Evolutionary conservation across 2,329 filamentous ascomycete species (phyloP), one percentile per base, ranked within the genome.

Genomic region (Zymoseptoria crescenta): DNA sequence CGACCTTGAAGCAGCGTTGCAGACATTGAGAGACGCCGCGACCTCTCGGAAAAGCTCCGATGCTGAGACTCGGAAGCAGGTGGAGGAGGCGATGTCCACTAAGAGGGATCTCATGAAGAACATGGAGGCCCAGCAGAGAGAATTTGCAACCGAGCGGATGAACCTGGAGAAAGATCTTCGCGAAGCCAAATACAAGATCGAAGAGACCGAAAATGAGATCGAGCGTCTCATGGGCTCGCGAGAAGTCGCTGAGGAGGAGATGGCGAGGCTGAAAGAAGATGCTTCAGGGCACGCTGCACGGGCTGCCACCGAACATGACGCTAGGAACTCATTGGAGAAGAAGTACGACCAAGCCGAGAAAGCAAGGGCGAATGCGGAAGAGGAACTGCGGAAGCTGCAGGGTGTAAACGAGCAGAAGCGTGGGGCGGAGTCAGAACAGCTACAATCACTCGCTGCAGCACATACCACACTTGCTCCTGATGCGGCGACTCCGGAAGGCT

Each of bases 31-130:
- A 67, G 87, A 92, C 59, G 89, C 95, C 62, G 81, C 88, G 2
- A 79, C 82, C 56, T 66, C 61, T 24, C 69, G 71, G 49, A 71
- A 71, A 53, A 83, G 79, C 55, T 82, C 80, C 65, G 83, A 83
- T 70, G 82, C 78, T 66, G 81, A 84, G 67, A 83, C 83, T 69
- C 86, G 82, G 76, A 83, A 79, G 68, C 87, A 86, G 67, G 83
- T 96, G 62, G 85, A 94, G 63, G 93, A 97, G 73, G 89, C 85
- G 5, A 90, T 94, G 67, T 92, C 90, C 2, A 96, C 89, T 0
- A 99, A 99, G 74, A 88, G 89, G 67, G 94, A 97, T 73, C 83
- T 99, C 8, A 85, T 99, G 75, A 87, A 90, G 64, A 99, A 99
- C 69, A 90, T 99, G 77, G 91, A 97, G 70, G 87, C 92, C 10